A percentile compares a stretch with the other conserved stretches of the same genome.
Conservation (phyloP, 352 stramenopile species). For the Pythium plurisporium region DNA sequence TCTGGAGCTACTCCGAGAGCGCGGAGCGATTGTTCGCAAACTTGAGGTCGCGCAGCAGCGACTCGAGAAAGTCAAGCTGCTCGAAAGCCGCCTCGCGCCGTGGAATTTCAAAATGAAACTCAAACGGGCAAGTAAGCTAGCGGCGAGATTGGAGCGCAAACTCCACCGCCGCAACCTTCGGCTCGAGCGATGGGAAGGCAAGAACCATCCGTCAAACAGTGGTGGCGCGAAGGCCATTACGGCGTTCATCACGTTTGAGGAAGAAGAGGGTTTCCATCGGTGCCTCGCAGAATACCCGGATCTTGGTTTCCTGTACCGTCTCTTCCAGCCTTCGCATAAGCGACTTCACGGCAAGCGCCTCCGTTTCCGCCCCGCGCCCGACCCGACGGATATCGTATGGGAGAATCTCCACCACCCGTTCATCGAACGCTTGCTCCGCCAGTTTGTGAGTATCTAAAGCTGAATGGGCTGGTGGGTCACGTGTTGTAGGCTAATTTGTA, state of each 20-base stretch:
- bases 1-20: conserved; percentile 53
- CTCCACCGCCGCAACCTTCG: conserved; percentile 40
- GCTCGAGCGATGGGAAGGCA: conserved; percentile 39
- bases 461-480: neutral
- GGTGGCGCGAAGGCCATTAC: conserved; percentile 47
- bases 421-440: conserved; percentile 52
- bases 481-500: neutral
- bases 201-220: conserved; percentile 12
- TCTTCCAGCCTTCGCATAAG: conserved; percentile 66
- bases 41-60: conserved; percentile 65
- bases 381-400: conserved; percentile 84
- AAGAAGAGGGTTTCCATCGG: conserved; percentile 75
- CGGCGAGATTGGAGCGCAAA: conserved; percentile 39
- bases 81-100: conserved; percentile 39
- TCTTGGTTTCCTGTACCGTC: conserved; percentile 59
- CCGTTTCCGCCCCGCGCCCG: conserved; percentile 58
- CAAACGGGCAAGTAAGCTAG: conserved; percentile 37
- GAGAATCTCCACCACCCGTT: conserved; percentile 75
- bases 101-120: conserved; percentile 40
- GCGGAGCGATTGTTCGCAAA: conserved; percentile 52
- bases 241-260: conserved; percentile 81
- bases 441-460: conserved; percentile 33
- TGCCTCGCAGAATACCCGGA: conserved; percentile 76
- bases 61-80: conserved; percentile 57
- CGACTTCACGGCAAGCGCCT: conserved; percentile 67